These are phyloP conservation scores for Rhizopogon sp. DNA, from an alignment of 768 basidiomycete species.

Conservation along the genomic window DNA sequence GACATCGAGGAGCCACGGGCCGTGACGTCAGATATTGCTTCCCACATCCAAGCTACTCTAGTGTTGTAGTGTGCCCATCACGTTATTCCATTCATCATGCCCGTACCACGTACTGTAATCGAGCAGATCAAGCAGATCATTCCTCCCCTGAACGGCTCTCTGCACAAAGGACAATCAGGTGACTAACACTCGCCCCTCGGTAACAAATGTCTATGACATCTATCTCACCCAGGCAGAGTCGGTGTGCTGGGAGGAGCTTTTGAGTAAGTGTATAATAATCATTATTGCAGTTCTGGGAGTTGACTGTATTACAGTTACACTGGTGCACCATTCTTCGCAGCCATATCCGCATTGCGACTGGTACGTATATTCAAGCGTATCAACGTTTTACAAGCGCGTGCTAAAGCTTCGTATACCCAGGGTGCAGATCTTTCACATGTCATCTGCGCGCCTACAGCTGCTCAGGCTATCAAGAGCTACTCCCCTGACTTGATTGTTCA, in stretches of 20 bases:
- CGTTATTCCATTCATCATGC: constrained; percentile 35
- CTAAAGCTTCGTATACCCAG: constrained; percentile 29
- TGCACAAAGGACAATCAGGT: constrained; percentile 97
- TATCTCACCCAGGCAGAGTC: constrained; percentile 57
- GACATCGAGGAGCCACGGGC: no score
- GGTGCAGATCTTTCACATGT: constrained; percentile 96
- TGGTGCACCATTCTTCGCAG: constrained; percentile 94
- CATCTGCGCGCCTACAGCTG: constrained; percentile 92
- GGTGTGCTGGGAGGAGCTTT: constrained; percentile 91
- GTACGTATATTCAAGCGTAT: constrained; percentile 31
- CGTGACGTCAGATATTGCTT: not conserved
- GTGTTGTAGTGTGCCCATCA: not conserved
- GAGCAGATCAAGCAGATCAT: constrained; percentile 79
- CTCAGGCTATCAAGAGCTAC: constrained; percentile 92
- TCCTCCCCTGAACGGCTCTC: constrained; percentile 80
- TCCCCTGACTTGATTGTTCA: constrained; percentile 97
- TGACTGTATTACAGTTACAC: constrained; percentile 64
- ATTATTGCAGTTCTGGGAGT: not conserved
- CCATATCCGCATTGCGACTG: constrained; percentile 84
- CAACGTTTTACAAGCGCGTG: not conserved
- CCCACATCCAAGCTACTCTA: not conserved
- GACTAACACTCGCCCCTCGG: not conserved
- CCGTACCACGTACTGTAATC: constrained; percentile 54
- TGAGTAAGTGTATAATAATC: constrained; percentile 54
- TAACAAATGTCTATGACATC: constrained; percentile 1